Evolutionary conservation across 345 rosid genomes (phyloP).

Genomic region (Rubroshorea leprosula): DNA sequence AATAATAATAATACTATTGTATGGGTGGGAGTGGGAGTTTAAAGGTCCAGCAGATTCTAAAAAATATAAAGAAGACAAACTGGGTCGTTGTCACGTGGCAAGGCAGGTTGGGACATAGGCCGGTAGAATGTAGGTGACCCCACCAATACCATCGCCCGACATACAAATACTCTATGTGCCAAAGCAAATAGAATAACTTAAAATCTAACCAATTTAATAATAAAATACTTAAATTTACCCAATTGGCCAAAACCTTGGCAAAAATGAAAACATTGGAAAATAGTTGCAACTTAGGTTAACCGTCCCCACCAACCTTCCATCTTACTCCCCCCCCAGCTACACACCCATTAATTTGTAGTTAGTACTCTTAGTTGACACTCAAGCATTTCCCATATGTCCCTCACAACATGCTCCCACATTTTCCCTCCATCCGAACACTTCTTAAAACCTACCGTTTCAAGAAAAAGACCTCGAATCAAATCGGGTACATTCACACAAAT

Average conservation of each 20-base stretch:
- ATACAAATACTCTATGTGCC: neutral
- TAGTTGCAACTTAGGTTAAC: constrained; percentile 55
- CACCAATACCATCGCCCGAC: neutral
- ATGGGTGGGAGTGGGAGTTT: too few relatives aligned
- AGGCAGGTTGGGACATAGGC: neutral
- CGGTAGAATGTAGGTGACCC: neutral
- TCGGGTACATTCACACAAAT: neutral
- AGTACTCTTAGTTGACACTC: constrained; percentile 19
- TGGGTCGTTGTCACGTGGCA: constrained; percentile 1
- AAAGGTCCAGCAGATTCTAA: too few relatives aligned
- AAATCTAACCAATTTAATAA: neutral
- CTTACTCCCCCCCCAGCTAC: constrained; percentile 3
- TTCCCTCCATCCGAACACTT: neutral
- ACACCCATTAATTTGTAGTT: neutral
- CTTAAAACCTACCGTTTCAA: constrained; percentile 6
- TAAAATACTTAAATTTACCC: neutral
- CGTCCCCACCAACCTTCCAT: constrained; percentile 50
- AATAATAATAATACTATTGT: too few relatives aligned
- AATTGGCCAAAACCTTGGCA: constrained; percentile 14
- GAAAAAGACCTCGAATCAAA: neutral
- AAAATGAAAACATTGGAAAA: constrained; percentile 16
- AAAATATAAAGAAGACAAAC: too few relatives aligned
- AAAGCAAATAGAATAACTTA: neutral
- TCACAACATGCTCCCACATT: neutral
- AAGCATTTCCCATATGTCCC: constrained; percentile 8